Conservation (phyloP, 2,329 filamentous ascomycete genomes). For the Xylaria hypoxylon region DNA sequence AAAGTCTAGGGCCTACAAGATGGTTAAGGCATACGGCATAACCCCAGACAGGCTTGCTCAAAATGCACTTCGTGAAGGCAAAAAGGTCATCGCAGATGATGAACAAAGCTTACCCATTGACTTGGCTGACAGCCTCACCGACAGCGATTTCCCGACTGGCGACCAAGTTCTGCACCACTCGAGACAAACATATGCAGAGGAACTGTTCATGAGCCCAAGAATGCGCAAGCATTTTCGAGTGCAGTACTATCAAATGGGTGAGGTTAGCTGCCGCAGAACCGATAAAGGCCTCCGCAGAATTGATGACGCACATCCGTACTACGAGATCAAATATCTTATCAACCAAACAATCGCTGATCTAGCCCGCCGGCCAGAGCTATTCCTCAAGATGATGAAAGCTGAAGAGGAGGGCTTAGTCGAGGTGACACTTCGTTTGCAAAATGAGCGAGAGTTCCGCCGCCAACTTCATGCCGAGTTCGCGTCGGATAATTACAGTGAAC, state of each 20-base stretch:
- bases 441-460: slow-evolving; percentile 79
- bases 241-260: slow-evolving; percentile 84
- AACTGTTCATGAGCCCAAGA: slow-evolving; percentile 86
- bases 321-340: slow-evolving; percentile 96
- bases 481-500: slow-evolving; percentile 94
- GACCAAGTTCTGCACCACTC: slow-evolving; percentile 81
- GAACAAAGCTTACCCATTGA: slow-evolving; percentile 83
- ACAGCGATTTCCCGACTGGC: slow-evolving; percentile 79
- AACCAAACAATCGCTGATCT: slow-evolving; percentile 88
- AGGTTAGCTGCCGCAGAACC: slow-evolving; percentile 88
- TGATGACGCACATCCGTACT: slow-evolving; percentile 94
- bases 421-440: slow-evolving; percentile 81
- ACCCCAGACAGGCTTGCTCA: slow-evolving; percentile 87
- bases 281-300: slow-evolving; percentile 95
- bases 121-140: slow-evolving; percentile 82
- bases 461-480: slow-evolving; percentile 86
- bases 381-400: slow-evolving; percentile 96
- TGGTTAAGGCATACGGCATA: slow-evolving; percentile 92
- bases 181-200: slow-evolving; percentile 89
- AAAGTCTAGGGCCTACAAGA: slow-evolving; percentile 79
- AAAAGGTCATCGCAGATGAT: slow-evolving; percentile 87
- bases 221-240: slow-evolving; percentile 88
- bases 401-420: slow-evolving; percentile 94
- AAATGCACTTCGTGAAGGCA: slow-evolving; percentile 83
- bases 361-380: slow-evolving; percentile 85